Conservation (phyloP, 148 eudicot genomes). For the Bassia scoparia region DNA sequence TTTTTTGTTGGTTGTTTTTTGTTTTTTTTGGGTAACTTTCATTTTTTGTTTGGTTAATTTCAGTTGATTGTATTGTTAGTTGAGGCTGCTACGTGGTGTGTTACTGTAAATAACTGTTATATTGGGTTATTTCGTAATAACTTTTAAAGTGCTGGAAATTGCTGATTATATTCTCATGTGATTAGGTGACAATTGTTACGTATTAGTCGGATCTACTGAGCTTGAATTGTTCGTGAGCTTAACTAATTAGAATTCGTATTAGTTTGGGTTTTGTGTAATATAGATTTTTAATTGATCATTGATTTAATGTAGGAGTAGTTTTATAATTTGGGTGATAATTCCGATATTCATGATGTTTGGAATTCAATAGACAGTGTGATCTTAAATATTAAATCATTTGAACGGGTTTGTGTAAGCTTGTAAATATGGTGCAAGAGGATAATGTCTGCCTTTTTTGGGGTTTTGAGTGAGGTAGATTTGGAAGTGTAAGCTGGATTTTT, state of each 20-base stretch:
- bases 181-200: conserved; percentile 13
- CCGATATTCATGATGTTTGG: background rate
- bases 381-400: background rate
- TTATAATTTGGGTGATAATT: background rate
- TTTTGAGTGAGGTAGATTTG: background rate
- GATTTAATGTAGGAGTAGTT: background rate
- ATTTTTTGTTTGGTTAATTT: background rate
- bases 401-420: background rate
- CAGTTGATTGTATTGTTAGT: background rate
- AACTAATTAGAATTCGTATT: background rate
- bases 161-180: background rate
- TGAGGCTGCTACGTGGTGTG: background rate
- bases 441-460: too few species aligned
- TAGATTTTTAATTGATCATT: background rate
- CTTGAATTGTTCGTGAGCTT: background rate
- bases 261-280: background rate
- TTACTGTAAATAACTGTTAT: background rate
- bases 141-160: background rate
- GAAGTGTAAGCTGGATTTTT: conserved; percentile 3
- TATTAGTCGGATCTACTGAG: background rate
- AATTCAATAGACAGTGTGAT: background rate
- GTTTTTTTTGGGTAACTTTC: background rate
- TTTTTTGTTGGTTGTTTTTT: background rate
- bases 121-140: background rate
- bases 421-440: background rate